Evolutionary conservation across 805 yeast species (phyloP), one percentile per base, ranked within the genome.

Genomic region (Suhomyces xylopsoci): DNA sequence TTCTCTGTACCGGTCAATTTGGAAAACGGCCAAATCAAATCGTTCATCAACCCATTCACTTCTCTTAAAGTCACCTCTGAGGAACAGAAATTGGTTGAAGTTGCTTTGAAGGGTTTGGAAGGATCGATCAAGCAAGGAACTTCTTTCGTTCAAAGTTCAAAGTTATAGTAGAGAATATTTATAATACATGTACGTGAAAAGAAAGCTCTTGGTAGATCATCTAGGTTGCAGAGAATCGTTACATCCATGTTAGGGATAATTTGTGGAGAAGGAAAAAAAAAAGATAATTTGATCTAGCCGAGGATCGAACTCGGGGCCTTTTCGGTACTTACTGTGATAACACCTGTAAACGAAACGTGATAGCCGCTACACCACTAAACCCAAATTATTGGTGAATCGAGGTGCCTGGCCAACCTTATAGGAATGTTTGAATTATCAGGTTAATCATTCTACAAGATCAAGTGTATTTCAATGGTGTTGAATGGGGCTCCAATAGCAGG

Each of bases 1-100:
- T 80, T 80, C 59, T 74, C 82, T 5, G 73, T 79, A 19, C 84
- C 84, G 3, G 76, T 80, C 10, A 58, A 63, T 22, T 67, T 81
- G 49, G 64, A 64, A 51, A 62, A 66, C 41, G 79, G 79, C 36
- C 68, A 69, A 51, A 66, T 71, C 49, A 64, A 60, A 47, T 67
- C 75, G 7, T 70, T 73, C 49, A 55, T 73, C 36, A 63, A 70
- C 47, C 78, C 78, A 7, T 66, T 69, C 43, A 67, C 64, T 22
- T 46, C 57, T 19, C 68, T 74, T 51, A 62, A 63, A 22, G 58
- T 67, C 12, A 64, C 72, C 12, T 57, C 53, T 1, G 62, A 62
- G 26, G 80, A 75, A 57, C 59, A 65, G 48, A 61, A 67, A 34
- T 63, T 75, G 58, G 62, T 73, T 12, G 58, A 68, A 30, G 68